Evolutionary conservation across 345 rosid species (phyloP), one percentile per base, ranked within the genome.

Genomic region (Passiflora organensis): DNA sequence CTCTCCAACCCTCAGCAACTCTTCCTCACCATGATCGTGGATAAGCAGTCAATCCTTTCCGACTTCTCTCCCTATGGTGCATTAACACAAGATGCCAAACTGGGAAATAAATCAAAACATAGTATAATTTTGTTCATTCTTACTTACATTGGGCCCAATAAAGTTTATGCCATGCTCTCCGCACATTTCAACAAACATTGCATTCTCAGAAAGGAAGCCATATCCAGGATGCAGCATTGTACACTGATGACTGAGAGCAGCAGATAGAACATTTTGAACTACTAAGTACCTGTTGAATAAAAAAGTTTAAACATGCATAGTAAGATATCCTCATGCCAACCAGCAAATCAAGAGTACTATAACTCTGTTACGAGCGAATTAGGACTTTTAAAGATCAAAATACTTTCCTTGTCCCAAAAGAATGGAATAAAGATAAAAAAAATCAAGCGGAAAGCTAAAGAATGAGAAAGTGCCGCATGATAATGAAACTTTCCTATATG

Each of bases 211-310:
- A 63, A 93, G 96, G 77, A 93, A 89, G 16, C 99, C 99, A 67
- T 93, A 93, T 61, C 99, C 99, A 64, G 99, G 99, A 81, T 93
- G 99, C 48, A 93, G 79, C 99, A 93, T 89, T 22, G 96, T 89
- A 65, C 99, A 93, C 39, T 80, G 73, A 10, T 84, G 82, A 77
- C 91, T 93, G 14, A 82, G 77, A 48, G 99, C 99, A 65, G 96
- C 99, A 13, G 99, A 84, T 32, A 93, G 62, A 66, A 89, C 99
- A 80, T 93, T 93, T 6, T 89, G 87, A 48, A 86, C 84, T 72
- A 86, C 59, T 53, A 93, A 76, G 66, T 89, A 93, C 74, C 96
- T 93, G 77, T 24, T 20, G 36, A 23, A 74, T 14, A 59, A 32
- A 53, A n/a, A n/a, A n/a, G 15, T 19, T 55, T 6, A 63, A 48